Evolutionary conservation across 176 grass and related monocot species (phyloP), one percentile per base, ranked within the genome.

Genomic region (Guadua angustifolia): DNA sequence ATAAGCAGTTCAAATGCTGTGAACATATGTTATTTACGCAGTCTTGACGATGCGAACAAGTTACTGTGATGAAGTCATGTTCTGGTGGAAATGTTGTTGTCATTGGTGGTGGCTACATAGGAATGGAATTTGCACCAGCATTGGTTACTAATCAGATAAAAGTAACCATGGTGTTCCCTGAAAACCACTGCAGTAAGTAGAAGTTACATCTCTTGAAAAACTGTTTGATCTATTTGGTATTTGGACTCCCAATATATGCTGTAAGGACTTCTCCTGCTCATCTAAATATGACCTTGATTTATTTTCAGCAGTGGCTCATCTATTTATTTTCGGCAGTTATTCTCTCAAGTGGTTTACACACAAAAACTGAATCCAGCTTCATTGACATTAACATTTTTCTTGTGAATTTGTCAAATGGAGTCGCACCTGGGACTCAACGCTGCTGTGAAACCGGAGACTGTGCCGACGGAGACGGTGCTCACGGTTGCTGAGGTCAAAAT

Each of bases 81-180:
- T 71, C 82, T 69, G 87, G 85, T 49, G 94, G 94, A 82, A 92
- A 91, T 79, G 93, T 91, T 84, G 93, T 98, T 79, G 89, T 98
- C 61, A 95, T 98, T 47, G 96, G 96, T 83, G 96, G 96, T 79
- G 96, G 96, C 49, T 98, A 95, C 78, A 95, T 95, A 52, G 96
- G 96, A 64, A 94, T 98, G 96, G 96, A 98, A 85, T 98, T 89
- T 75, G 86, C 96, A 80, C 91, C 96, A 61, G 96, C 96, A 50
- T 83, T 98, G 62, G 91, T 93, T 62, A 94, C 87, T 70, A 95
- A 98, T 68, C 86, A 82, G 71, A 92, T 98, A 82, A 95, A 90
- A 85, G 91, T 90, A 64, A 94, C 91, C 79, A 92, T 95, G 91
- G 91, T 98, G 79, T 98, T 98, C 50, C 96, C 96, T 81, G 93